Conservation (phyloP, 345 rosid genomes). For the Hypericum perforatum region DNA sequence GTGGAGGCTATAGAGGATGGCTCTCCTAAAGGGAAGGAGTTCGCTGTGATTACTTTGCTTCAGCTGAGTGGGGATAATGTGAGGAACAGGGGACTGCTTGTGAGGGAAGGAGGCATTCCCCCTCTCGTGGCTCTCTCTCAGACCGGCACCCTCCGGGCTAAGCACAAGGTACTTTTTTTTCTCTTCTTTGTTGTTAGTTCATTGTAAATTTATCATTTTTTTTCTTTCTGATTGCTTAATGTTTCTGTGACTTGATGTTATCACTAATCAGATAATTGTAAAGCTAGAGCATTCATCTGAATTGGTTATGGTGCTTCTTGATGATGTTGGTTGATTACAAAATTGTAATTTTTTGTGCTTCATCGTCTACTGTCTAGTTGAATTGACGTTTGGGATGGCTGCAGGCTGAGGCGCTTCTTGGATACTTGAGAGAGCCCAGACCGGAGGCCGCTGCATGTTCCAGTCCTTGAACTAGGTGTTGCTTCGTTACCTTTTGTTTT, state of each 20-base stretch:
- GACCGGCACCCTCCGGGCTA: constrained; percentile 59
- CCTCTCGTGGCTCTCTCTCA: constrained; percentile 93
- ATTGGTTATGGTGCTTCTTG: neutral
- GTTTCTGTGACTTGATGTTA: neutral
- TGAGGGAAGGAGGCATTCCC: constrained; percentile 96
- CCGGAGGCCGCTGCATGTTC: constrained; percentile 41
- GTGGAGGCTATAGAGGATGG: constrained; percentile 95
- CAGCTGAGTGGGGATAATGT: constrained; percentile 70
- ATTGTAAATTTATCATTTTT: neutral
- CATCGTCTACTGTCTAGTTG: neutral
- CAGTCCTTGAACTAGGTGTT: constrained; percentile 31
- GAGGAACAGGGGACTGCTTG: constrained; percentile 76
- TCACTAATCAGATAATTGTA: too few relatives aligned
- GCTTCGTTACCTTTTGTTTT: neutral
- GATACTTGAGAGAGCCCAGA: constrained; percentile 63
- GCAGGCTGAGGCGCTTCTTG: constrained; percentile 90
- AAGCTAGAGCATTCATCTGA: neutral
- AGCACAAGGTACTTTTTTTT: constrained; percentile 48
- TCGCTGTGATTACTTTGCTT: constrained; percentile 68
- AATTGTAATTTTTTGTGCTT: too few relatives aligned
- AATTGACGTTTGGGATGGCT: constrained; percentile 8
- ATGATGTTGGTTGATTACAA: neutral
- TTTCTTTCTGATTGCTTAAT: neutral
- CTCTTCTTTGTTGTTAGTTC: too few relatives aligned
- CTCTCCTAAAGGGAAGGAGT: constrained; percentile 74